These are phyloP conservation scores for Paraconiothyrium brasiliense DNA, from an alignment of 2,329 filamentous ascomycete genomes.

Conservation along the genomic window DNA sequence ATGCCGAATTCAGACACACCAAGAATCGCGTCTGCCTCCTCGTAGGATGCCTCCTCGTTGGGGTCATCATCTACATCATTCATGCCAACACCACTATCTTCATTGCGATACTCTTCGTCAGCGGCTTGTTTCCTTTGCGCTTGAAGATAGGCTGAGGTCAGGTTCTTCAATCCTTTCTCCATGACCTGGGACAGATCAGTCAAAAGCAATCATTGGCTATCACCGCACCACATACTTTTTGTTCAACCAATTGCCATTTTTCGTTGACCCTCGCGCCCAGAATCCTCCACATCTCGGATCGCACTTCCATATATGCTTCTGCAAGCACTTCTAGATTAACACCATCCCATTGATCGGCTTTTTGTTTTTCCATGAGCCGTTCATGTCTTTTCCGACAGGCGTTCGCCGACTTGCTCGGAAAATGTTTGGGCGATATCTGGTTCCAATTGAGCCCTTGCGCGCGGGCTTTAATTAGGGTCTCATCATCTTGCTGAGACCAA, in stretches of 20 bases:
- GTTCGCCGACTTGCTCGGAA: conserved; percentile 76
- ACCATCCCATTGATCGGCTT: conserved; percentile 79
- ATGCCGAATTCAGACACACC: too few relatives aligned
- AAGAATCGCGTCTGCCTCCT: too few relatives aligned
- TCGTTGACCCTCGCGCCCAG: conserved; percentile 68
- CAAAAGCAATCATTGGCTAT: neutral
- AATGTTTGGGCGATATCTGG: conserved; percentile 77
- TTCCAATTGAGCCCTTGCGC: conserved; percentile 81
- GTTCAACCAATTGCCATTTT: conserved; percentile 71
- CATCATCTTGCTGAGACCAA: conserved; percentile 78
- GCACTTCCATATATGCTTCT: conserved; percentile 77
- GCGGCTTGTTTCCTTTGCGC: conserved; percentile 70
- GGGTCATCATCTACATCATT: conserved; percentile 58
- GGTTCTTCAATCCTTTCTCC: conserved; percentile 82
- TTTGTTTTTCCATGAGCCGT: conserved; percentile 75
- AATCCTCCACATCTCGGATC: conserved; percentile 80
- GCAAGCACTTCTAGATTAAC: conserved; percentile 76
- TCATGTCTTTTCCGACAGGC: conserved; percentile 89
- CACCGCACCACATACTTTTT: conserved; percentile 66
- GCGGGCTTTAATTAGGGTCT: conserved; percentile 73
- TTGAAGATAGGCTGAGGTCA: conserved; percentile 73
- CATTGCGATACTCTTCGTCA: conserved; percentile 47
- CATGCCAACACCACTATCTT: conserved; percentile 73
- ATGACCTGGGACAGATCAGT: conserved; percentile 68
- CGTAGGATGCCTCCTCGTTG: conserved; percentile 43